Percentiles rank a stretch among this genome's conserved stretches.
Evolutionary conservation across 306 rosid genomes (phyloP).

Genomic region (Quercus rubra): DNA sequence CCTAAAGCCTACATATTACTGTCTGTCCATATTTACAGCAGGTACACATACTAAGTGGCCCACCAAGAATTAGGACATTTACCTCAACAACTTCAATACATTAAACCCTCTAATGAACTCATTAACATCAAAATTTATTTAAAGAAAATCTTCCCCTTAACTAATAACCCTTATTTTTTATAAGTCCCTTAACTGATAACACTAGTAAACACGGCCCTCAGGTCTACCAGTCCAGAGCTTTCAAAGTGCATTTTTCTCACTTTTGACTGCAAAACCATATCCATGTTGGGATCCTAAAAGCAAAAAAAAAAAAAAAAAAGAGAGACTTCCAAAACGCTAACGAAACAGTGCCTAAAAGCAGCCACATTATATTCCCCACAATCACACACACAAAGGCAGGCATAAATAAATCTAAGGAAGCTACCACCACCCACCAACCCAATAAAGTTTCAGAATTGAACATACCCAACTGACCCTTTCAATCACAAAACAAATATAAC

Average conservation of each 20-base stretch:
- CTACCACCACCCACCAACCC: not conserved
- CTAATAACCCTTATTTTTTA: not conserved
- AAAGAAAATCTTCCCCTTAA: not conserved
- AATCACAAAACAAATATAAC: too few relatives aligned
- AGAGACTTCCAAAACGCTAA: not conserved
- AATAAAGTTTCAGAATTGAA: not conserved
- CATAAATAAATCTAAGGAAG: not conserved
- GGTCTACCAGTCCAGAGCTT: not conserved
- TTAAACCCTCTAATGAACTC: not conserved
- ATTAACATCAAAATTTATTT: conserved; percentile 7
- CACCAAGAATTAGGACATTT: conserved; percentile 86
- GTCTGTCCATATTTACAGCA: conserved; percentile 77
- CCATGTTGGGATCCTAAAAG: not conserved
- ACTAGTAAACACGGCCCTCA: too few relatives aligned
- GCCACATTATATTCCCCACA: conserved; percentile 1
- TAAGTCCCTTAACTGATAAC: too few relatives aligned
- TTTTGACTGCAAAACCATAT: not conserved
- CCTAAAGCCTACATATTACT: conserved; percentile 61
- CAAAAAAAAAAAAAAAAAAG: not conserved
- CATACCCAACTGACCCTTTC: not conserved
- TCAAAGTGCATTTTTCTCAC: not conserved
- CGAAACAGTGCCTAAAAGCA: conserved; percentile 4
- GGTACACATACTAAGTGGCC: conserved; percentile 64
- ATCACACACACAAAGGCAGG: not conserved
- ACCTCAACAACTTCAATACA: not conserved